phyloP scores from a whole-genome alignment of 192 early-diverging fungal genomes.

The Backusella morwellensis region DNA sequence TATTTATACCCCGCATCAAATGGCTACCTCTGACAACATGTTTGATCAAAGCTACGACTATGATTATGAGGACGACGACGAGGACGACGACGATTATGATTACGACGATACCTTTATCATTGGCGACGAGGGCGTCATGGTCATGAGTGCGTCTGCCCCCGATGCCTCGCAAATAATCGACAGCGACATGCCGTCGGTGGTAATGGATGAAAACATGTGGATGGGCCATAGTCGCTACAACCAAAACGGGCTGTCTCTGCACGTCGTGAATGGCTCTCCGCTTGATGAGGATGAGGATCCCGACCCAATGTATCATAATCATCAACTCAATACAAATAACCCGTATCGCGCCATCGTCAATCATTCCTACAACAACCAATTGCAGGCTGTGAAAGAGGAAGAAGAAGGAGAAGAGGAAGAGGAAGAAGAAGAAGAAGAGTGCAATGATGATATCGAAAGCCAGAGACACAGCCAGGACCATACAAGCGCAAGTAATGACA shows the following conservation, averaged over 20 bases:
- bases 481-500: not conserved
- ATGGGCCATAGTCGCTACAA: slow-evolving; percentile 18
- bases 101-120: slow-evolving; percentile 3
- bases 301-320: not conserved
- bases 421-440: not conserved
- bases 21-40: not conserved
- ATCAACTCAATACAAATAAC: not conserved
- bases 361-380: not conserved
- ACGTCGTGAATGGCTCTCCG: slow-evolving; percentile 14
- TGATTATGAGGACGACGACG: slow-evolving; percentile 5
- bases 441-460: not conserved
- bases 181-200: not conserved
- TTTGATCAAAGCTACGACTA: not conserved
- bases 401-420: slow-evolving; percentile 2
- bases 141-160: not conserved
- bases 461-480: too few species aligned
- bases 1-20: slow-evolving; percentile 32
- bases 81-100: slow-evolving; percentile 1
- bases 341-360: not conserved
- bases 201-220: slow-evolving; percentile 23
- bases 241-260: not conserved
- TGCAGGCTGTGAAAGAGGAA: slow-evolving; percentile 3
- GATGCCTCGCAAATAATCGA: not conserved
- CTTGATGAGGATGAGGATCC: not conserved
- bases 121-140: not conserved